Evolutionary conservation across 2,329 filamentous ascomycete genomes (phyloP), one percentile per base, ranked within the genome.

Genomic region (Fusarium sp.): DNA sequence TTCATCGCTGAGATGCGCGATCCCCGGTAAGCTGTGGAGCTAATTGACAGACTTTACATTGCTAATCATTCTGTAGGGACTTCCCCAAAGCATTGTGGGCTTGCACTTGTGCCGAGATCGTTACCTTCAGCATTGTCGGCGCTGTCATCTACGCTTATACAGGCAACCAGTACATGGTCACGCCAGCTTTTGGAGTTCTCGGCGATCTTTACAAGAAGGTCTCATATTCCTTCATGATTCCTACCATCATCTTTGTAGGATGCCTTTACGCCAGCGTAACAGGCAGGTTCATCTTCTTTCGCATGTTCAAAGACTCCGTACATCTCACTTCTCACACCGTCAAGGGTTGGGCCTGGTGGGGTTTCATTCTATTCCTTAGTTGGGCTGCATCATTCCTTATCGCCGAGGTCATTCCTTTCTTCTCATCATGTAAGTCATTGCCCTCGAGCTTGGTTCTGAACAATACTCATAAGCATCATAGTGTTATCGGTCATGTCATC

Each of bases 1-100:
- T 98, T 98, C 82, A 97, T 98, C 69, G 94, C 94, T 4, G 94
- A 98, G 80, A 98, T 98, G 94, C 92, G 83, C 52, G 84, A 90
- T 42, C 87, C 88, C 0, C 77, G 79, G 83, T 83, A 75, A 51
- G 79, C 27, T 25, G n/a, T n/a, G 7, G 3, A 16, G 11, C 6
- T 12, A 27, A 18, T 45, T 1, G 18, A 7, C 8, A 6, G 7
- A 20, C 2, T 14, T 22, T 1, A 4, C 1, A 6, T 16, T 5
- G 13, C 22, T 53, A 1, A 65, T 14, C 3, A 25, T 30, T 14
- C 2, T 32, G 7, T 42, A 90, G 87, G 63, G 94, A 98, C 70
- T 98, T 98, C 76, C 94, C 93, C 70, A 97, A 97, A 79, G 93
- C 94, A 1, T 86, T 98, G 2, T 97, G 94, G 88, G 91, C 91